Base-by-base conservation (phyloP, 805 yeast genomes). In the Saccharomycopsis malanga region DNA sequence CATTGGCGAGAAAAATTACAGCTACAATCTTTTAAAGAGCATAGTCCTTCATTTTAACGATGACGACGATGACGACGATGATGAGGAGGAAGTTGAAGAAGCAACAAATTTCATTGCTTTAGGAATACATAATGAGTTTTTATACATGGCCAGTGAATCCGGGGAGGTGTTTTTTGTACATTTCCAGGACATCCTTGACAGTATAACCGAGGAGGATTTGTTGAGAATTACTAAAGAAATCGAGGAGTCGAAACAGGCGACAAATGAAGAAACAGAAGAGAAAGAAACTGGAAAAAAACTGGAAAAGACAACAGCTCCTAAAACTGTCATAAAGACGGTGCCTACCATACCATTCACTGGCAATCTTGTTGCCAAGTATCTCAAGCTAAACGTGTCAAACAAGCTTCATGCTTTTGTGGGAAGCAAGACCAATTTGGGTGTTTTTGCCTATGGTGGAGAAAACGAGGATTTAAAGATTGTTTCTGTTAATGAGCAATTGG, bases 381-480 rank as follows among this genome's bases (percentile, higher is more conserved):
- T 50, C 37, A 39, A 46, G n/a, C 30, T 51, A 6, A 38, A 44
- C 17, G 39, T 44, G n/a, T 15, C n/a, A 10, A 32, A 27, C 4
- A 42, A 23, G 6, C 15, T 50, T 5, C 30, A 15, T 23, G 46
- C 39, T 10, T 52, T 52, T 23, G 24, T 32, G n/a, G 44, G 37
- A 21, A 40, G 36, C 34, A 25, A 20, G 12, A 7, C 14, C 5
- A 42, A 48, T 9, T 39, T 42, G 5, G 74, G 76, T 20, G 61
- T 79, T 1, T 77, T 84, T 62, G 95, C 93, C 1, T 76, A 69
- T 57, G 97, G 97, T 30, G 98, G 98, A 24, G 77, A 86, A 58
- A 94, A 88, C 56, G 79, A 79, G 50, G 89, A 86, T 60, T 65
- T 85, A 4, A 75, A 74, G 44, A 64, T 81, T 18, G 61, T 74